A percentile compares a stretch with the other conserved stretches of the same genome.
Evolutionary conservation across 257 asterid genomes (phyloP).

Genomic region (Verbascum thapsus): DNA sequence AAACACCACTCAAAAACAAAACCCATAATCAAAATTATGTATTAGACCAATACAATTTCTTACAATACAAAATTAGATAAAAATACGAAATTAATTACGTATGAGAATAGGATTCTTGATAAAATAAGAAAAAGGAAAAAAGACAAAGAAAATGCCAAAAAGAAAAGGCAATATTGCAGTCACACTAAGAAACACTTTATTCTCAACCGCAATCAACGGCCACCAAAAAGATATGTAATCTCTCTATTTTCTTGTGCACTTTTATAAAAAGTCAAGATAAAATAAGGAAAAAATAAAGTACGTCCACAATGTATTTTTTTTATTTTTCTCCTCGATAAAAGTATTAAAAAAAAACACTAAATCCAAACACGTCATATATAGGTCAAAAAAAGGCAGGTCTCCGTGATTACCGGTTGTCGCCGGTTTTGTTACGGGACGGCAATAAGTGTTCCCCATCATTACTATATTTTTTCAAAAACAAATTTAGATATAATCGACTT

Average conservation of each 20-base stretch:
- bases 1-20: no score
- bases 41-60: no score
- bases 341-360: slow-evolving; percentile 22
- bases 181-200: slow-evolving; percentile 35
- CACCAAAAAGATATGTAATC: slow-evolving; percentile 35
- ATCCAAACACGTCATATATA: slow-evolving; percentile 44
- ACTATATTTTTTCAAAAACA: no score
- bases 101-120: slow-evolving; percentile 27
- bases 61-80: no score
- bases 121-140: not conserved
- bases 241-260: slow-evolving; percentile 37
- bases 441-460: not conserved
- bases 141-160: slow-evolving; percentile 28
- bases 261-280: slow-evolving; percentile 7
- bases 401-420: slow-evolving; percentile 58
- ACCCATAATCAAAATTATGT: no score
- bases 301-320: not conserved
- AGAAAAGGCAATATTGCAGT: slow-evolving; percentile 17
- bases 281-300: not conserved
- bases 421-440: slow-evolving; percentile 63
- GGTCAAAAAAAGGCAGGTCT: slow-evolving; percentile 45
- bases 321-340: slow-evolving; percentile 7
- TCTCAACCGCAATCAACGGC: slow-evolving; percentile 93
- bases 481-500: no score
- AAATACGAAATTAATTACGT: no score